Conservation (phyloP, 257 asterid genomes). For the Fraxinus cuspidata region DNA sequence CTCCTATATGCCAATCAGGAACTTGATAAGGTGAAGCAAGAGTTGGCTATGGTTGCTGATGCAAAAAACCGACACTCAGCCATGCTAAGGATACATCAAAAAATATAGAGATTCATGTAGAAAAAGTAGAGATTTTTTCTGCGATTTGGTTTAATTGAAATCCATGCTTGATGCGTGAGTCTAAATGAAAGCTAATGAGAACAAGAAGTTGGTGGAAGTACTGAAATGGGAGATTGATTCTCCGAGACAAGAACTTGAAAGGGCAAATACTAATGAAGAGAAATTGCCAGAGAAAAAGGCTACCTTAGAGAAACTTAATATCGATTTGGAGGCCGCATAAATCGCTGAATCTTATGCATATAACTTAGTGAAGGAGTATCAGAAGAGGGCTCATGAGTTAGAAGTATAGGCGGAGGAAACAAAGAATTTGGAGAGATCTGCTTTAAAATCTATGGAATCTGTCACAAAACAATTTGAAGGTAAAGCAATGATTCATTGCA, state of each 20-base stretch:
- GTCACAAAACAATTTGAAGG: slow-evolving; percentile 83
- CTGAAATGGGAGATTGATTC: too few relatives aligned
- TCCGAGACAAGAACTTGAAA: too few relatives aligned
- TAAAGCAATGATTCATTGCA: slow-evolving; percentile 71
- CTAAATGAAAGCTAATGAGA: too few relatives aligned
- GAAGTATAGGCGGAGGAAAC: slow-evolving; percentile 69
- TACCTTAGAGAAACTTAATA: too few relatives aligned
- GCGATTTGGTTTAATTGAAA: slow-evolving; percentile 72
- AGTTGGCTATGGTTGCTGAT: slow-evolving; percentile 54
- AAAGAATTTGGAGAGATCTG: slow-evolving; percentile 74
- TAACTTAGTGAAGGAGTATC: too few relatives aligned
- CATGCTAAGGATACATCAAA: slow-evolving; percentile 84
- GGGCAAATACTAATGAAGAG: too few relatives aligned
- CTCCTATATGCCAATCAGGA: slow-evolving; percentile 72
- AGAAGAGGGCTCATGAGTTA: slow-evolving; percentile 60
- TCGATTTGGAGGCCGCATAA: too few relatives aligned
- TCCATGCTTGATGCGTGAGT: slow-evolving; percentile 62
- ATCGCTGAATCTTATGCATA: too few relatives aligned
- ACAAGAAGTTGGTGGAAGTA: too few relatives aligned
- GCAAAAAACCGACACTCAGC: slow-evolving; percentile 70
- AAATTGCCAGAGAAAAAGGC: too few relatives aligned
- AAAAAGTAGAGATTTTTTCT: slow-evolving; percentile 66
- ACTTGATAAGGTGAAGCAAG: slow-evolving; percentile 72
- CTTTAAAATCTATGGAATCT: slow-evolving; percentile 77
- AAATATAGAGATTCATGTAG: slow-evolving; percentile 67